Evolutionary conservation across 2,329 filamentous ascomycete species (phyloP).

Genomic region (Diaporthe ilicicola): DNA sequence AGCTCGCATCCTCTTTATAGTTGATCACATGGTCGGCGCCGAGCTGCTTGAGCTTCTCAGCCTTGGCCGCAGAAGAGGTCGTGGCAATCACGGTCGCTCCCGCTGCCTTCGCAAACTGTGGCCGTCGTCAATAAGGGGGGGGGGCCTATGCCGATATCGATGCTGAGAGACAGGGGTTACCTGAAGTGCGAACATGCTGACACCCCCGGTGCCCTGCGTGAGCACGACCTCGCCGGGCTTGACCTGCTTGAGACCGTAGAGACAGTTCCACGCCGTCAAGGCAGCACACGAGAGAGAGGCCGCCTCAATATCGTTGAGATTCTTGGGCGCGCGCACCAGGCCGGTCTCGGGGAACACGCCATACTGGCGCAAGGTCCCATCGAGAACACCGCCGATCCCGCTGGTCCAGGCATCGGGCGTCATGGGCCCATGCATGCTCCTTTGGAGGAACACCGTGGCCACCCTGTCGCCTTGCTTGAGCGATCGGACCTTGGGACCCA

Average conservation of each 20-base stretch:
- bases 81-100: slow-evolving; percentile 67
- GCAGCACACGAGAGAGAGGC: slow-evolving; percentile 67
- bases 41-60: slow-evolving; percentile 55
- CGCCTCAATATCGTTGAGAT: slow-evolving; percentile 61
- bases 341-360: slow-evolving; percentile 74
- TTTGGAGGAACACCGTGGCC: slow-evolving; percentile 69
- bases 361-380: slow-evolving; percentile 74
- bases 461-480: slow-evolving; percentile 64
- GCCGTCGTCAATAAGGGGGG: neutral
- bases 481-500: slow-evolving; percentile 57
- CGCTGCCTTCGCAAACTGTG: slow-evolving; percentile 53
- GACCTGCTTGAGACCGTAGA: slow-evolving; percentile 64
- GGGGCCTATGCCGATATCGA: neutral
- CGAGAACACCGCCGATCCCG: slow-evolving; percentile 72
- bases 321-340: slow-evolving; percentile 69
- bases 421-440: slow-evolving; percentile 55
- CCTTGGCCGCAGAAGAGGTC: slow-evolving; percentile 60
- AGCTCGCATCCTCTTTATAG: slow-evolving; percentile 59
- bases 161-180: neutral
- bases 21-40: slow-evolving; percentile 66
- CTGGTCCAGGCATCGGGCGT: slow-evolving; percentile 48
- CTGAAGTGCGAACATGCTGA: slow-evolving; percentile 71
- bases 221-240: slow-evolving; percentile 67
- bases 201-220: slow-evolving; percentile 76
- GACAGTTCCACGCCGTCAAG: slow-evolving; percentile 72